Percentiles rank a stretch among this genome's conserved stretches.
Evolutionary conservation across 73 alveolate genomes (phyloP).

Genomic region (Paramecium sonneborni): DNA sequence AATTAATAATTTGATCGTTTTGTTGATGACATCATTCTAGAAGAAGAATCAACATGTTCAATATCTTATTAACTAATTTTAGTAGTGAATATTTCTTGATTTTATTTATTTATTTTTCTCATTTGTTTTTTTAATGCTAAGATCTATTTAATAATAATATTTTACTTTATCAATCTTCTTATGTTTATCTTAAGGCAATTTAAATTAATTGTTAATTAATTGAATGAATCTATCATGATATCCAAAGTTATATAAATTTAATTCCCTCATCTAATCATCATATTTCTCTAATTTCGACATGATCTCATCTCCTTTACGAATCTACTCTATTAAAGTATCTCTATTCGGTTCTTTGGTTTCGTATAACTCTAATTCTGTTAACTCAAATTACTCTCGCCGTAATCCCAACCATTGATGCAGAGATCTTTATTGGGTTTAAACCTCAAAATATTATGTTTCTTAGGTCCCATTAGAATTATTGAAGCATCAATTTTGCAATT

Average conservation of each 20-base stretch:
- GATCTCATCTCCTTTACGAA: constrained; percentile 33
- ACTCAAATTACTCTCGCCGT: constrained; percentile 29
- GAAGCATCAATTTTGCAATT: constrained; percentile 7
- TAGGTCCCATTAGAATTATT: background rate
- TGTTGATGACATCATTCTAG: background rate
- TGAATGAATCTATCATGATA: background rate
- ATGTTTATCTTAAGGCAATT: background rate
- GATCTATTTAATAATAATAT: background rate
- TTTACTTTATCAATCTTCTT: background rate
- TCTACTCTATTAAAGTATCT: background rate
- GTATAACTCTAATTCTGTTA: constrained; percentile 29
- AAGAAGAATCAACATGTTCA: background rate
- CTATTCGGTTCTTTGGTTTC: constrained; percentile 16
- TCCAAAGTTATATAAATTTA: constrained; percentile 25
- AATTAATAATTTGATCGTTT: background rate
- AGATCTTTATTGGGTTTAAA: background rate
- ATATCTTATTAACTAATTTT: background rate
- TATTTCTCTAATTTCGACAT: background rate
- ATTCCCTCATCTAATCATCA: background rate
- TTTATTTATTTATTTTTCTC: background rate
- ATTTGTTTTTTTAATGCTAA: background rate
- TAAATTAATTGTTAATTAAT: background rate
- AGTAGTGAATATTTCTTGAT: background rate
- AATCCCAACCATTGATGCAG: constrained; percentile 26
- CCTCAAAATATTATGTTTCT: background rate